These are phyloP conservation scores for Fusarium xyrophilum DNA, from an alignment of 2,329 filamentous ascomycete genomes.

Conservation along the genomic window DNA sequence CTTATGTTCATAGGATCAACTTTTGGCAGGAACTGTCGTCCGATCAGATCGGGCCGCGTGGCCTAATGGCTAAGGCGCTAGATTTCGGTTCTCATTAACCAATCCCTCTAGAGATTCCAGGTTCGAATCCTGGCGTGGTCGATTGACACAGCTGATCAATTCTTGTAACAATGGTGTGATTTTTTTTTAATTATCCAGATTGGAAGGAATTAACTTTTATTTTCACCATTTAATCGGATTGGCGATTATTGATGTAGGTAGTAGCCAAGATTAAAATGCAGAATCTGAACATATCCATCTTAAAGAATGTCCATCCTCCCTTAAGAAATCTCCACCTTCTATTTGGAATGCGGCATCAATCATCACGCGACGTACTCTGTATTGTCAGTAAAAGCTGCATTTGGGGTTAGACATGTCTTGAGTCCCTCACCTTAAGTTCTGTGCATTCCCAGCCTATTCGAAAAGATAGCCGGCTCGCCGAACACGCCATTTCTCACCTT, in stretches of 20 bases:
- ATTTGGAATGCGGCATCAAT: neutral
- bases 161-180: fast-evolving
- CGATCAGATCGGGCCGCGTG: neutral
- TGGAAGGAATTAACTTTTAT: fast-evolving
- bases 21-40: fast-evolving
- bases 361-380: neutral
- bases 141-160: neutral
- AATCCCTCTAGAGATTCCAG: neutral
- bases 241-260: fast-evolving
- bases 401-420: fast-evolving
- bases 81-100: neutral
- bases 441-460: neutral
- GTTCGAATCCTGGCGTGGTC: neutral
- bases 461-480: neutral
- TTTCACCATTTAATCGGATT: fast-evolving
- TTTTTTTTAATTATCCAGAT: too few relatives aligned
- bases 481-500: neutral
- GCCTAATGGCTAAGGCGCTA: neutral
- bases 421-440: neutral
- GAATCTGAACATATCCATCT: fast-evolving
- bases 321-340: neutral
- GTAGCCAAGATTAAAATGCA: fast-evolving
- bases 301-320: neutral
- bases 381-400: neutral
- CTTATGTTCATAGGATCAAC: too few relatives aligned